Evolutionary conservation across 306 rosid species (phyloP).

Genomic region (Vachellia pachyceras): DNA sequence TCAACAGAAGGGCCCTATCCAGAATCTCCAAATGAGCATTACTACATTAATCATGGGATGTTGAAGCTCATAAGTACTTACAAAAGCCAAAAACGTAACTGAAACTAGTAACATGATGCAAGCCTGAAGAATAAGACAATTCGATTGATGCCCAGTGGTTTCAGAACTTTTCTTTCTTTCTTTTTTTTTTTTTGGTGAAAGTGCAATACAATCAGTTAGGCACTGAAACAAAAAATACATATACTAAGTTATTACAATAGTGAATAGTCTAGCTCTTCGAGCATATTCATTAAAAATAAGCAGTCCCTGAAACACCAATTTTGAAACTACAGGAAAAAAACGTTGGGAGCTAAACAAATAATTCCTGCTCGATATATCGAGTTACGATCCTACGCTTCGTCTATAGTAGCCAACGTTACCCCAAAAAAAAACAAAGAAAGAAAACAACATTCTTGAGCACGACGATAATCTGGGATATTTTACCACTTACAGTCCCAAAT

Average conservation of each 20-base stretch:
- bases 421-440: neutral
- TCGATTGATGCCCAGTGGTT: neutral
- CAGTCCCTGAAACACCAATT: neutral
- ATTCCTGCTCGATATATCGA: neutral
- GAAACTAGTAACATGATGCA: constrained; percentile 1
- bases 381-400: neutral
- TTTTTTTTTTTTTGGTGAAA: neutral
- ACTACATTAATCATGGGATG: neutral
- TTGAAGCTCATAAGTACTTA: neutral
- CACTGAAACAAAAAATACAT: neutral
- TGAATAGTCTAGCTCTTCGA: neutral
- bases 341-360: neutral
- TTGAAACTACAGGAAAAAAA: neutral
- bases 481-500: neutral
- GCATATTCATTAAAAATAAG: neutral
- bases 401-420: constrained; percentile 6
- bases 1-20: neutral
- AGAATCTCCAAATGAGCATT: neutral
- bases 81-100: neutral
- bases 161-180: too few species aligned
- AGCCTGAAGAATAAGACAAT: neutral
- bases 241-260: neutral
- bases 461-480: constrained; percentile 3
- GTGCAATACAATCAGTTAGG: neutral
- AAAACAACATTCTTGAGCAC: neutral